These are phyloP conservation scores for Cladosporium sp. DNA, from an alignment of 2,329 filamentous ascomycete species.

Conservation along the genomic window DNA sequence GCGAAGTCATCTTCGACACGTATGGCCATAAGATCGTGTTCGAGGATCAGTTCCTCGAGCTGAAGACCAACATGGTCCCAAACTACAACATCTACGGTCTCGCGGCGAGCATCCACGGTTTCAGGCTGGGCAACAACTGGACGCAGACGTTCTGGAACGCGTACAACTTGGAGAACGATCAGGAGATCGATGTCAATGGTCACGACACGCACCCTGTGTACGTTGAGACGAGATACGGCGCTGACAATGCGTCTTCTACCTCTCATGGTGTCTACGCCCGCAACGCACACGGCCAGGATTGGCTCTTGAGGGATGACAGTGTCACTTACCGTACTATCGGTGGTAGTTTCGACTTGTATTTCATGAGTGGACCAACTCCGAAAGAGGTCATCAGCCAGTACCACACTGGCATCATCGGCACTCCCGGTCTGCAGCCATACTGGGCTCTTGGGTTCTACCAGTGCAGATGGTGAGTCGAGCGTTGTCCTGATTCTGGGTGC, in stretches of 20 bases:
- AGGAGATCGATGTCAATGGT: conserved; percentile 22
- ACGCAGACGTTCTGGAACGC: conserved; percentile 30
- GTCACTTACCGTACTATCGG: conserved; percentile 28
- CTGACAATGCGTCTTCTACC: conserved; percentile 12
- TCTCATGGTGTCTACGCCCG: conserved; percentile 30
- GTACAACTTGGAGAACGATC: conserved; percentile 23
- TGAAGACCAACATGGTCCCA: conserved; percentile 23
- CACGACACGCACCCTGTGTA: conserved; percentile 30
- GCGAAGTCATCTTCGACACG: conserved; percentile 27
- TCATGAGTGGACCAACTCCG: conserved; percentile 18
- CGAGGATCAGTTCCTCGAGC: conserved; percentile 29
- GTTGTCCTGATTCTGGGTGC: not conserved
- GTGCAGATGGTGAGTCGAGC: conserved; percentile 15
- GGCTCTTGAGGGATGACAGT: conserved; percentile 22
- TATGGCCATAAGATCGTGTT: conserved; percentile 26
- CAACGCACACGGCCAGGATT: conserved; percentile 30
- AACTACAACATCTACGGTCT: conserved; percentile 30
- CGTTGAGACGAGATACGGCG: conserved; percentile 27
- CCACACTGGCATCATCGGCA: conserved; percentile 21
- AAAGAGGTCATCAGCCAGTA: conserved; percentile 21
- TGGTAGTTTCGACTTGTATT: conserved; percentile 24
- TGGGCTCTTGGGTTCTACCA: conserved; percentile 26
- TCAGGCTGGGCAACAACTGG: conserved; percentile 26
- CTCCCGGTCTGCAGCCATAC: conserved; percentile 21
- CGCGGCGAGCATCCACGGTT: conserved; percentile 25